phyloP scores from a whole-genome alignment of 495 filamentous ascomycete species.

The Astrocystis sublimbata region DNA sequence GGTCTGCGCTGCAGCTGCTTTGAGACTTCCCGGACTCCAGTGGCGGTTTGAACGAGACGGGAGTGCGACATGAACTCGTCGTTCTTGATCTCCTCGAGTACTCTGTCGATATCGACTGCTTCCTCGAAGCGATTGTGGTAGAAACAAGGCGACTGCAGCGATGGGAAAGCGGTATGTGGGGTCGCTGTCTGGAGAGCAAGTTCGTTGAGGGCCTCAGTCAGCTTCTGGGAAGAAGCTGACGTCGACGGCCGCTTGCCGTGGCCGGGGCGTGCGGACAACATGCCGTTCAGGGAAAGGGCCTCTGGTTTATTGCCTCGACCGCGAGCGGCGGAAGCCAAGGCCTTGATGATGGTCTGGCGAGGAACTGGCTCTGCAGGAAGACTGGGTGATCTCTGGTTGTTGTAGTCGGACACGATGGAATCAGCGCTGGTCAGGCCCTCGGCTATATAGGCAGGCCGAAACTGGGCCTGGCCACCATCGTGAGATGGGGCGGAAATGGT shows the following conservation, averaged over 20 bases:
- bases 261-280: conserved; percentile 46
- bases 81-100: conserved; percentile 88
- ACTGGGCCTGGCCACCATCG: conserved; percentile 36
- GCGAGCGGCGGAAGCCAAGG: conserved; percentile 72
- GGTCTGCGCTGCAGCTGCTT: conserved; percentile 88
- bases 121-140: conserved; percentile 97
- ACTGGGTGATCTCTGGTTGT: conserved; percentile 38
- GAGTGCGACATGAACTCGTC: conserved; percentile 93
- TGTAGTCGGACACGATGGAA: conserved; percentile 39
- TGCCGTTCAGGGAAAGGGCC: conserved; percentile 55
- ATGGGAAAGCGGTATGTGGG: conserved; percentile 63
- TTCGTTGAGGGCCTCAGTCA: conserved; percentile 66
- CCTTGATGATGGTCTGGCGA: conserved; percentile 84
- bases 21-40: conserved; percentile 89
- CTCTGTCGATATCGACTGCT: conserved; percentile 90
- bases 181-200: conserved; percentile 54
- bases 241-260: conserved; percentile 49
- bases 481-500: conserved; percentile 29
- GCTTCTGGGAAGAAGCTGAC: conserved; percentile 56
- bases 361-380: conserved; percentile 73
- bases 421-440: conserved; percentile 20
- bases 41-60: conserved; percentile 89
- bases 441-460: conserved; percentile 23
- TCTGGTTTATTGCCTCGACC: conserved; percentile 55
- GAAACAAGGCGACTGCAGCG: conserved; percentile 88